These are phyloP conservation scores for Fusarium miscanthi DNA, from an alignment of 2,329 filamentous ascomycete species.

Conservation along the genomic window DNA sequence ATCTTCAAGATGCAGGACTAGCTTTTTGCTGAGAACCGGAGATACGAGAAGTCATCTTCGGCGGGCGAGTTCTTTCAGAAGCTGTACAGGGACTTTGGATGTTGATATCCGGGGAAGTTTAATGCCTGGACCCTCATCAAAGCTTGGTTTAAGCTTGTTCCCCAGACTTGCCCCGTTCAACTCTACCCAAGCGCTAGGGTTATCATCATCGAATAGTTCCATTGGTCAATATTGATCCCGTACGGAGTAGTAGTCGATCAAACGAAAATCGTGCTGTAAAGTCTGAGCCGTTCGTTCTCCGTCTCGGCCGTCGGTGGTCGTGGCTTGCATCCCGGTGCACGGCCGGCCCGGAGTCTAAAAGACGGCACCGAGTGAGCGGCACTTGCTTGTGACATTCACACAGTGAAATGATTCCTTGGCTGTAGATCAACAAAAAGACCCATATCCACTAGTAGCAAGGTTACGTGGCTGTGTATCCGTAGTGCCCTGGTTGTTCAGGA, in stretches of 20 bases:
- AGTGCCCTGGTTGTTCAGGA: slow-evolving; percentile 2
- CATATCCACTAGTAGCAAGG: slow-evolving; percentile 10
- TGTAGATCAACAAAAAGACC: slow-evolving; percentile 28
- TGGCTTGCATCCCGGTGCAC: slow-evolving; percentile 11
- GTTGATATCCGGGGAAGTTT: slow-evolving; percentile 5
- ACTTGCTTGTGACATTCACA: slow-evolving; percentile 20
- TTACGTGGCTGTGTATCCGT: slow-evolving; percentile 26
- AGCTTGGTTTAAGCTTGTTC: slow-evolving; percentile 6
- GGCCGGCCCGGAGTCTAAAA: slow-evolving; percentile 37
- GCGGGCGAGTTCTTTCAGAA: slow-evolving; percentile 16
- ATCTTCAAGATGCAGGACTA: neutral
- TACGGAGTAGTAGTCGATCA: neutral
- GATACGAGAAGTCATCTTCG: slow-evolving; percentile 33
- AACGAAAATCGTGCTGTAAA: neutral
- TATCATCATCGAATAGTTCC: neutral
- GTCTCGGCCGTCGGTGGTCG: slow-evolving; percentile 23
- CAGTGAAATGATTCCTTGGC: slow-evolving; percentile 20
- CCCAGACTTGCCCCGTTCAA: slow-evolving; percentile 16
- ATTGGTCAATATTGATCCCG: neutral
- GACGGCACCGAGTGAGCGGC: slow-evolving; percentile 27
- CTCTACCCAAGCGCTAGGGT: neutral
- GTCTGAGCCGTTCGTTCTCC: slow-evolving; percentile 7
- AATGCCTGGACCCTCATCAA: slow-evolving; percentile 2
- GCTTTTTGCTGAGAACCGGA: neutral
- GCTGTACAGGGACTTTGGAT: neutral